Evolutionary conservation across 495 filamentous ascomycete genomes (phyloP).

Genomic region (Cladorrhinum samala): DNA sequence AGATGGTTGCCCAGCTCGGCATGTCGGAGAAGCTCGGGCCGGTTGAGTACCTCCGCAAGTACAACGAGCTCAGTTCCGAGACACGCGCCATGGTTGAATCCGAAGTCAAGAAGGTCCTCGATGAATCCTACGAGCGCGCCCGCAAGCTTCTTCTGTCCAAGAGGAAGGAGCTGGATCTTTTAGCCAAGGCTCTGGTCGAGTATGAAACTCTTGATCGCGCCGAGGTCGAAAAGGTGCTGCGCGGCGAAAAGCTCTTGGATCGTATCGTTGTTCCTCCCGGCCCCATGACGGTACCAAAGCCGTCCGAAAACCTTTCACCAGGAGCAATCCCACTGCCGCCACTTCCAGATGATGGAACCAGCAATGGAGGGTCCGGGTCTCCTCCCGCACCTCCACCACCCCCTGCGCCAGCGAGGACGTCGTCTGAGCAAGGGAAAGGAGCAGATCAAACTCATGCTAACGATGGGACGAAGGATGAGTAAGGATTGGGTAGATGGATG

Average conservation of each 20-base stretch:
- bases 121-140: slow-evolving; percentile 73
- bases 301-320: slow-evolving; percentile 19
- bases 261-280: slow-evolving; percentile 43
- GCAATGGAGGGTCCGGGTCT: slow-evolving; percentile 4
- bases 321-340: slow-evolving; percentile 17
- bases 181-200: slow-evolving; percentile 84
- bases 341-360: slow-evolving; percentile 4
- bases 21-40: slow-evolving; percentile 88
- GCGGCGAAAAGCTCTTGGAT: slow-evolving; percentile 69
- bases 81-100: slow-evolving; percentile 78
- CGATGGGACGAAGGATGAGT: not conserved
- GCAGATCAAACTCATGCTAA: not conserved
- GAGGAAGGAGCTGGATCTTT: slow-evolving; percentile 73
- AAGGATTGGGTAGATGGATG: too few relatives aligned
- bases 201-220: slow-evolving; percentile 86
- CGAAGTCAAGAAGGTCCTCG: slow-evolving; percentile 79
- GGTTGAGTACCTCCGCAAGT: slow-evolving; percentile 74
- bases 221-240: slow-evolving; percentile 82
- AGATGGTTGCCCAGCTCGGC: slow-evolving; percentile 78
- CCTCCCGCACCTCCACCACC: slow-evolving; percentile 18
- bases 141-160: slow-evolving; percentile 61
- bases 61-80: slow-evolving; percentile 72
- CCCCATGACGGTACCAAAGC: slow-evolving; percentile 41
- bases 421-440: not conserved
- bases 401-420: slow-evolving; percentile 13